phyloP scores from a whole-genome alignment of 345 rosid species.

The Lepidium africanum region DNA sequence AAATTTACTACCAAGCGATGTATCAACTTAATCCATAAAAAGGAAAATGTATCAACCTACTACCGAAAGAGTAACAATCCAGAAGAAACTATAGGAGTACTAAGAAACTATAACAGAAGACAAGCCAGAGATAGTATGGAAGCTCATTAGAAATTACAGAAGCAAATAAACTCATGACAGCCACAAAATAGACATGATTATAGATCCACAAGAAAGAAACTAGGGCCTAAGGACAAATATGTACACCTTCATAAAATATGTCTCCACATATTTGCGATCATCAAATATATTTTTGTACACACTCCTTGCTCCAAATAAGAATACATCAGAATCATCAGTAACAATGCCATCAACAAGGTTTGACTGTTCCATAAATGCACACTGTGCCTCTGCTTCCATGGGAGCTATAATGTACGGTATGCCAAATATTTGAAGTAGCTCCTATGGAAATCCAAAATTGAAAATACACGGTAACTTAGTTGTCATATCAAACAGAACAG shows the following conservation, averaged over 20 bases:
- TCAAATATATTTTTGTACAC: slow-evolving; percentile 96
- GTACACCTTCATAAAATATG: slow-evolving; percentile 80
- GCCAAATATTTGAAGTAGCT: slow-evolving; percentile 96
- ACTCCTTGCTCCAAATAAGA: slow-evolving; percentile 82
- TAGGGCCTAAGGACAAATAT: not conserved
- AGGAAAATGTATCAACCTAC: not conserved
- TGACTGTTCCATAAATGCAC: slow-evolving; percentile 81
- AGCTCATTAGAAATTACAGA: not conserved
- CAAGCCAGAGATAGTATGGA: not conserved
- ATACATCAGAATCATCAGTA: slow-evolving; percentile 95
- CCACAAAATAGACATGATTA: not conserved
- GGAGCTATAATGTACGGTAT: slow-evolving; percentile 94
- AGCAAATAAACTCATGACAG: not conserved
- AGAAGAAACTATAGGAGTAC: not conserved
- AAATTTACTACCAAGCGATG: not conserved
- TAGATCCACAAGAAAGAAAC: not conserved
- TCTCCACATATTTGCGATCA: slow-evolving; percentile 96
- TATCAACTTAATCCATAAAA: not conserved
- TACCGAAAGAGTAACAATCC: not conserved
- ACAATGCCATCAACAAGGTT: slow-evolving; percentile 93
- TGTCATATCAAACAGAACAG: not conserved
- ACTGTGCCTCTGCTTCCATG: slow-evolving; percentile 99
- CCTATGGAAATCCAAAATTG: slow-evolving; percentile 38
- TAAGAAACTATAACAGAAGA: not conserved
- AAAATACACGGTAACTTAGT: not conserved